Base-by-base conservation (phyloP, 345 rosid species). In the Pistacia atlantica region DNA sequence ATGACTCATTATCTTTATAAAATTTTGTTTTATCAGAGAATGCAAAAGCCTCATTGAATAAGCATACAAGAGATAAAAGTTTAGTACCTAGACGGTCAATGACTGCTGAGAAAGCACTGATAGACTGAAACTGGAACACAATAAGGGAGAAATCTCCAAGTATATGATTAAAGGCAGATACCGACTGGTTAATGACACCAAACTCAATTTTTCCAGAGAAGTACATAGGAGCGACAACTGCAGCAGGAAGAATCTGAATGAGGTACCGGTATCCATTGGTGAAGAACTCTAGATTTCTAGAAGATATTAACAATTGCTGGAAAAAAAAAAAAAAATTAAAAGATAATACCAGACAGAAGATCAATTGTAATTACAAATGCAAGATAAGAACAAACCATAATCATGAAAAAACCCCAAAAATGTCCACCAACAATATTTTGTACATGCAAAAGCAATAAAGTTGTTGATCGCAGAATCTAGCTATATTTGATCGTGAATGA, bases 131-230 rank as follows among this genome's bases (percentile, higher is more conserved):
- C 85, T 93, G 99, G 84, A 83, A 95, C 58, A 95, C 98, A 56
- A 95, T 86, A 72, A 95, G 93, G 38, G 96, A 95, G 85, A 95
- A 88, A 77, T 95, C 99, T 77, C 98, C 97, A 55, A 95, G 91
- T 63, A 95, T 93, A 80, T 95, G 99, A 80, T 93, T 95, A 80
- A 95, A 95, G 58, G 99, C 99, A 58, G 99, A 95, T 64, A 91
- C 97, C 28, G 99, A 93, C 80, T 95, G 99, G 84, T 90, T 95
- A 75, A 95, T 93, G 79, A 95, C 98, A 81, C 99, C 99, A 86
- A 95, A 95, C 91, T 95, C 99, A 77, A 95, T 95, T 85, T 93
- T 91, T 46, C 97, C 98, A 2, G 98, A 93, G 86, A 95, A 95
- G 80, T 88, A 95, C 98, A 93, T 95, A 4, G 98, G 98, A 81